These are phyloP conservation scores for Coemansia sp. DNA, from an alignment of 192 early-diverging fungal species.

Conservation along the genomic window DNA sequence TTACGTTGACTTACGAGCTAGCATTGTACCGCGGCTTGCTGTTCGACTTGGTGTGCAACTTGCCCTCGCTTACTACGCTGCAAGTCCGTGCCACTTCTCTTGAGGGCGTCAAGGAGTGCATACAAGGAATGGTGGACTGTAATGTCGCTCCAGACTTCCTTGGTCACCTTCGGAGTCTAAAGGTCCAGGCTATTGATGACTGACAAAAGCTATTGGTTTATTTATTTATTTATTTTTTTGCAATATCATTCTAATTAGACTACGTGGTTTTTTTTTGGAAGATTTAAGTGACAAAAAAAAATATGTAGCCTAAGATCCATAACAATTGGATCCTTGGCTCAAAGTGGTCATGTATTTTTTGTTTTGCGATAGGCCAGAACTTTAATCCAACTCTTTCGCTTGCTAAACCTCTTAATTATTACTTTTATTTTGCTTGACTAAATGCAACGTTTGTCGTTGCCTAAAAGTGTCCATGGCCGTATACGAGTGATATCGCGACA, in stretches of 20 bases:
- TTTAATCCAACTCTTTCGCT: not conserved
- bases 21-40: not conserved
- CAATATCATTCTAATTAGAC: no score
- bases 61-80: not conserved
- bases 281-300: not conserved
- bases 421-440: not conserved
- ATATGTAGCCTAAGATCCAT: not conserved
- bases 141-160: not conserved
- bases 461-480: slow-evolving; percentile 8
- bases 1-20: not conserved
- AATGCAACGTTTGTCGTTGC: not conserved
- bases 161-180: not conserved
- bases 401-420: not conserved
- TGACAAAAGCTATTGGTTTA: not conserved
- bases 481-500: not conserved
- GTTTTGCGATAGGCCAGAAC: not conserved
- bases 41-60: not conserved
- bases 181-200: not conserved
- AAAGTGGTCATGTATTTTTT: not conserved
- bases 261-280: no score
- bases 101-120: not conserved
- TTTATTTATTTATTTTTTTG: no score
- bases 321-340: not conserved
- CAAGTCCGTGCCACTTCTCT: not conserved
- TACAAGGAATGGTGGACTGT: not conserved